These are phyloP conservation scores for Colletotrichum sp. DNA, from an alignment of 2,329 filamentous ascomycete genomes.

Conservation along the genomic window DNA sequence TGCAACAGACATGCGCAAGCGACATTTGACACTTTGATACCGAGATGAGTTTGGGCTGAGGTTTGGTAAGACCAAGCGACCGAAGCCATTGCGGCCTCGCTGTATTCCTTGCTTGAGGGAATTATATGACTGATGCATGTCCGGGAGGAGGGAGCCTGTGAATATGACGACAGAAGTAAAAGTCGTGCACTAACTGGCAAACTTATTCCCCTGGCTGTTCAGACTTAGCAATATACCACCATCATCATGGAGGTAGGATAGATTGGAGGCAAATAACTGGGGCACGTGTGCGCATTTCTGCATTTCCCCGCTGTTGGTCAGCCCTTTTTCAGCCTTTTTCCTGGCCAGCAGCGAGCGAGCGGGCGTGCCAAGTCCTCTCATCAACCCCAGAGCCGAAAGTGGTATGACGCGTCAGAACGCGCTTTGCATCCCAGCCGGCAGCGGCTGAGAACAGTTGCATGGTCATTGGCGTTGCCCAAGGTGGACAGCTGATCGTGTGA, in stretches of 20 bases:
- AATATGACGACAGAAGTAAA: neutral
- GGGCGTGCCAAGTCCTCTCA: neutral
- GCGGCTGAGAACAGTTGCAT: neutral
- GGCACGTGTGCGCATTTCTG: neutral
- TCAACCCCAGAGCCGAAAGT: neutral
- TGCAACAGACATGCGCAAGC: no score
- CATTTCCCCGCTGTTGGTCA: neutral
- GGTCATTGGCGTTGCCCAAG: no score
- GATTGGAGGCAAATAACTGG: neutral
- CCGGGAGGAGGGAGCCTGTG: neutral
- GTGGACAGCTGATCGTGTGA: neutral
- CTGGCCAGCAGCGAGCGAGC: neutral
- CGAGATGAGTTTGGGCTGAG: no score
- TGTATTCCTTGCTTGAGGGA: neutral
- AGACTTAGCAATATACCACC: neutral
- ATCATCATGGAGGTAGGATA: neutral
- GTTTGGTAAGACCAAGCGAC: no score
- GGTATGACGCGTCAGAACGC: neutral
- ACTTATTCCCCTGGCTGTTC: neutral
- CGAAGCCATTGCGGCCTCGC: no score
- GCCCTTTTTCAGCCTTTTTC: neutral
- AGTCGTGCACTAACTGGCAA: neutral
- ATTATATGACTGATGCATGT: neutral
- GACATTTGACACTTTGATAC: no score
- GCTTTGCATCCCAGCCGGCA: neutral